Percentiles rank a stretch among this genome's conserved stretches.
Evolutionary conservation across 164 flowering plant species (phyloP).

Genomic region (Platanus orientalis): DNA sequence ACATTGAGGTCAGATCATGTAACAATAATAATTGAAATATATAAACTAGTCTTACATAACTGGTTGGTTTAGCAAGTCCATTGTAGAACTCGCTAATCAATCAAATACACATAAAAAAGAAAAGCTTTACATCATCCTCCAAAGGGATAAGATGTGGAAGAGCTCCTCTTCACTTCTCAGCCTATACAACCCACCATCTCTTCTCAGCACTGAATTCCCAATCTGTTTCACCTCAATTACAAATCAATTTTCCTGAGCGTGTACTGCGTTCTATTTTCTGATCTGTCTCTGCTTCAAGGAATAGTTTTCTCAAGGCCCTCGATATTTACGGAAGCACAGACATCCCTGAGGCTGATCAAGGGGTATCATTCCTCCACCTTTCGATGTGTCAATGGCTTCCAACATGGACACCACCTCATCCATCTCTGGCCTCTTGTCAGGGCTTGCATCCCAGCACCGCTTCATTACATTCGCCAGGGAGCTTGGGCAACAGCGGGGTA

Average conservation of each 20-base stretch:
- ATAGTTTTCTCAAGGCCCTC: conserved; percentile 61
- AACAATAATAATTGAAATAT: conserved; percentile 13
- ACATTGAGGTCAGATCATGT: too few relatives aligned
- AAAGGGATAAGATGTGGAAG: conserved; percentile 9
- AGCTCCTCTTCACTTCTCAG: conserved; percentile 11
- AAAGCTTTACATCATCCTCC: conserved; percentile 24
- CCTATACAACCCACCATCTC: conserved; percentile 9
- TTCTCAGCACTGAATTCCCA: conserved; percentile 8
- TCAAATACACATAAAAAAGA: conserved; percentile 11
- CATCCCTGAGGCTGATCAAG: conserved; percentile 70
- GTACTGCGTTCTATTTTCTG: background rate
- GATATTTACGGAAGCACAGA: conserved; percentile 62
- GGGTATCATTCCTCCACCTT: conserved; percentile 95
- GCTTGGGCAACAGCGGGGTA: conserved; percentile 93
- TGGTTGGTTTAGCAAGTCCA: conserved; percentile 10
- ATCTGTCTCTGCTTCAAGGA: background rate
- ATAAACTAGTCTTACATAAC: conserved; percentile 17
- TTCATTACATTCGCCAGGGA: conserved; percentile 82
- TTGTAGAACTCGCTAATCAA: conserved; percentile 7
- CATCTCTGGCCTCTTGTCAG: conserved; percentile 94
- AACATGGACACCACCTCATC: conserved; percentile 86
- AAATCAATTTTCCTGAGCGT: conserved; percentile 4
- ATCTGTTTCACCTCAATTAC: background rate
- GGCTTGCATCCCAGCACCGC: conserved; percentile 93
- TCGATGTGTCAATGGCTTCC: conserved; percentile 84